Evolutionary conservation across 257 asterid species (phyloP), one percentile per base, ranked within the genome.

Genomic region (Coffea eugenioides): DNA sequence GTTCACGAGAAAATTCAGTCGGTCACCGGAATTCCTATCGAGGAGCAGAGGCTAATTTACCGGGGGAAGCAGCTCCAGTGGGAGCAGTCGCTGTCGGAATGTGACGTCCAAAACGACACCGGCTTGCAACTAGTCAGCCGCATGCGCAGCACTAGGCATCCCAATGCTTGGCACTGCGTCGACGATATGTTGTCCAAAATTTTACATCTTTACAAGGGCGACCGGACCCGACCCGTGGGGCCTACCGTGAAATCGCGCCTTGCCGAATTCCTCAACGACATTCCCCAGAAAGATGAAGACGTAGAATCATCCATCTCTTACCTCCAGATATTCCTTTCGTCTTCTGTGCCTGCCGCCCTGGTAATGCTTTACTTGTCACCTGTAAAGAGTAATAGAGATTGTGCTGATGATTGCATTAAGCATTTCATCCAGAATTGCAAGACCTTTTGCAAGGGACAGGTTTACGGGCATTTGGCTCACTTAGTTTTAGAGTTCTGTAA

Each of bases 121-220:
- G 83, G 86, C 0, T 78, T 96, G 51, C 87, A 90, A 27, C 71
- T 96, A 21, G 92, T 91, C 3, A 97, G 94, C 13, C 90, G 98
- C 0, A 85, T 96, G 97, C 83, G 97, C 79, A 92, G 97, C 82
- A 92, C 97, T 0, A 89, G 71, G 0, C 94, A 96, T 66, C 99
- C 99, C 3, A 87, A 83, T 61, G 95, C 99, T 0, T 94, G 98
- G 97, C 91, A 90, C 81, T 85, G 87, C 46, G 84, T 96, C 65
- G 84, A 89, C 72, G 96, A 87, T 5, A 82, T 94, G 23, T 86
- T 96, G 18, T 86, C 91, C 0, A 43, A 78, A 59, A 79, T 92
- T 23, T 82, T 90, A 23, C 70, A 73, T 71, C 86, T 88, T 15
- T 87, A 68, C 83, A 90, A 88, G 82, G 84, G 82, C 6, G 77